Evolutionary conservation across 2,329 filamentous ascomycete species (phyloP).

Genomic region (Taxawa tesnikishii): DNA sequence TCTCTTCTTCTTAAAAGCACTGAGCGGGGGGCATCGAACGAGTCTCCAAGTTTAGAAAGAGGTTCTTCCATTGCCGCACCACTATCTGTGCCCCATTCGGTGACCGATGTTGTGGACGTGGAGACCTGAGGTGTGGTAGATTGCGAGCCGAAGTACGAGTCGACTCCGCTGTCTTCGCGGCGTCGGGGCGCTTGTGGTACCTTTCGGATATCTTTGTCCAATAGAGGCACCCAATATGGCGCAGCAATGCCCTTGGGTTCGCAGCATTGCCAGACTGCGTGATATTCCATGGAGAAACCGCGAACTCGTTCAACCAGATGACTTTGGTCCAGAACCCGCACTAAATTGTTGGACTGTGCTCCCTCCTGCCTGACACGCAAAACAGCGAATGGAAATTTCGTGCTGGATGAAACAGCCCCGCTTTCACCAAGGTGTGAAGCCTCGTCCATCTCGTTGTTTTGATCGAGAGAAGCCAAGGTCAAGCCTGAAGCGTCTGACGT

Average conservation of each 20-base stretch:
- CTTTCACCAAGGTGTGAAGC: conserved; percentile 6
- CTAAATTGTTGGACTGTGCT: conserved; percentile 21
- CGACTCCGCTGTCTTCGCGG: conserved; percentile 11
- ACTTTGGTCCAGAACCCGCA: conserved; percentile 32
- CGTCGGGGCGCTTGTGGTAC: conserved; percentile 27
- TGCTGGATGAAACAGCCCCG: conserved; percentile 6
- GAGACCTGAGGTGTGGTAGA: conserved; percentile 21
- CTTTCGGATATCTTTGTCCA: conserved; percentile 41
- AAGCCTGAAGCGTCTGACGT: conserved; percentile 29
- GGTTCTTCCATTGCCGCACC: no score
- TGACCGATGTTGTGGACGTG: conserved; percentile 24
- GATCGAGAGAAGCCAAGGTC: conserved; percentile 37
- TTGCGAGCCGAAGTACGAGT: conserved; percentile 8
- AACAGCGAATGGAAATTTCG: conserved; percentile 37
- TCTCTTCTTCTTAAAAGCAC: conserved; percentile 31
- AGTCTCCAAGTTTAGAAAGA: no score
- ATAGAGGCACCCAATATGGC: conserved; percentile 36
- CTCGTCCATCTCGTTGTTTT: conserved; percentile 28
- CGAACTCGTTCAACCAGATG: conserved; percentile 40
- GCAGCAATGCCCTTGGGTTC: conserved; percentile 30
- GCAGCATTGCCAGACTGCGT: conserved; percentile 38
- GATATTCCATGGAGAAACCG: conserved; percentile 41
- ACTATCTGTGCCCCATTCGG: no score
- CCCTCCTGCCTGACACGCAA: conserved; percentile 39
- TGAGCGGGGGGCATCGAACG: no score